Percentiles rank a stretch among this genome's conserved stretches.
These are phyloP conservation scores for Mycena pura DNA, from an alignment of 768 basidiomycete genomes.

Conservation along the genomic window DNA sequence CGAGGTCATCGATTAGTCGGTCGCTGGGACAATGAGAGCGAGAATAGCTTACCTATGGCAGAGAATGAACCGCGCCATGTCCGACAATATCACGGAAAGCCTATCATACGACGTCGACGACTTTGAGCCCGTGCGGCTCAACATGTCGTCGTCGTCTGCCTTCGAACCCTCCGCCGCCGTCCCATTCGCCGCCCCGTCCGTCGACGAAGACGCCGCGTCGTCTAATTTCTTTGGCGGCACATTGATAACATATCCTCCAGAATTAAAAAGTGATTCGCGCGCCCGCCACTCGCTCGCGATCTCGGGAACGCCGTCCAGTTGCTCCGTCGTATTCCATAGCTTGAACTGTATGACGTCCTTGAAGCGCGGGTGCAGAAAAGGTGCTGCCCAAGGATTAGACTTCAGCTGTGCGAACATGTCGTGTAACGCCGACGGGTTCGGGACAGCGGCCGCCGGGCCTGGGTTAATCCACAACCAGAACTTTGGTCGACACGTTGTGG, in stretches of 20 bases:
- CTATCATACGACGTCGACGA: conserved; percentile 87
- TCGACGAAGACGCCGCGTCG: conserved; percentile 27
- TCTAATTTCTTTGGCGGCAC: conserved; percentile 55
- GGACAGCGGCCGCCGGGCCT: conserved; percentile 90
- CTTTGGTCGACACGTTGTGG: conserved; percentile 78
- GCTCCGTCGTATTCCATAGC: conserved; percentile 98
- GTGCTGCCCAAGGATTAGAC: conserved; percentile 91
- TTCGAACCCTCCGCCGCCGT: conserved; percentile 34
- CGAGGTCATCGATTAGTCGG: not conserved
- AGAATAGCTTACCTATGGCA: conserved; percentile 67
- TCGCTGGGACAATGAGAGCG: not conserved
- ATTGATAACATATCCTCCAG: conserved; percentile 77
- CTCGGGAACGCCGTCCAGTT: conserved; percentile 90
- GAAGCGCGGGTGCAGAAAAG: conserved; percentile 93
- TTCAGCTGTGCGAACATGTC: conserved; percentile 88
- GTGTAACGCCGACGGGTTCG: conserved; percentile 78
- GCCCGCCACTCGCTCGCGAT: conserved; percentile 89
- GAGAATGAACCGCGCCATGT: conserved; percentile 97
- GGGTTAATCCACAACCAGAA: conserved; percentile 99
- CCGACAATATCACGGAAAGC: conserved; percentile 91
- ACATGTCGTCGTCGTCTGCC: conserved; percentile 50
- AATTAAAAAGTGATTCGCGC: conserved; percentile 85
- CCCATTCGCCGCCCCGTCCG: conserved; percentile 18
- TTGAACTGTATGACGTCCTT: conserved; percentile 93
- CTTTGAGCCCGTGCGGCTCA: conserved; percentile 85